Evolutionary conservation across 23 red algal genomes (phyloP).

Genomic region (Gracilaria vermiculophylla): DNA sequence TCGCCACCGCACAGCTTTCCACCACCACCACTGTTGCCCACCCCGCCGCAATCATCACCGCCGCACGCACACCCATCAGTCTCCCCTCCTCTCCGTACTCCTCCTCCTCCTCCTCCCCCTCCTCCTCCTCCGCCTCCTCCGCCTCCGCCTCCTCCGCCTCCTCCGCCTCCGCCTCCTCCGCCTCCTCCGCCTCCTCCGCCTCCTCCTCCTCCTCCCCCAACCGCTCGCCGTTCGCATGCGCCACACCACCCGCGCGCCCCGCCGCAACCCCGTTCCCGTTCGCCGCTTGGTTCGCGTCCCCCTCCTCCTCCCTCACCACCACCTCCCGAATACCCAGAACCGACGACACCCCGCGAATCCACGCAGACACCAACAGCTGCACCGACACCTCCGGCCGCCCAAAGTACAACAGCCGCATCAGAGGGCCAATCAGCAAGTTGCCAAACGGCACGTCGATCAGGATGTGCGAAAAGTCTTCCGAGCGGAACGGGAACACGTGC

Average conservation of each 20-base stretch:
- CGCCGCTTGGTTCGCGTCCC: not conserved
- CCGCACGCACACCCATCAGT: constrained; percentile 15
- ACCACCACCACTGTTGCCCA: constrained; percentile 67
- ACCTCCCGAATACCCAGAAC: constrained; percentile 64
- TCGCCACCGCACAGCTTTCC: constrained; percentile 33
- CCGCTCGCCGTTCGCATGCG: too few relatives aligned
- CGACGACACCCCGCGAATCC: constrained; percentile 47
- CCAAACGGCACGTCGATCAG: constrained; percentile 75
- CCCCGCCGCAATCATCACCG: constrained; percentile 56
- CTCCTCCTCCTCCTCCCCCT: not conserved
- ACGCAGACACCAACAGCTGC: constrained; percentile 11
- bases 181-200: constrained; percentile 66
- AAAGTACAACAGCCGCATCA: constrained; percentile 59
- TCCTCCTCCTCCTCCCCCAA: too few relatives aligned
- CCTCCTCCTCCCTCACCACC: constrained; percentile 57
- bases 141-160: not conserved
- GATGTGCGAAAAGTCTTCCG: constrained; percentile 60
- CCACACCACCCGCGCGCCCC: too few relatives aligned
- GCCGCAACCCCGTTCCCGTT: too few relatives aligned
- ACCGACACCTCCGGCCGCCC: constrained; percentile 51
- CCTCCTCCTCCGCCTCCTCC: not conserved
- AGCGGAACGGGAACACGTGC: constrained; percentile 76
- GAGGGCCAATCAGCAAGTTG: constrained; percentile 69
- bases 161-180: constrained; percentile 4
- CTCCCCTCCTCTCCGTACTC: not conserved